Evolutionary conservation across 805 yeast species (phyloP).

Genomic region (Diddensiella santjacobensis): DNA sequence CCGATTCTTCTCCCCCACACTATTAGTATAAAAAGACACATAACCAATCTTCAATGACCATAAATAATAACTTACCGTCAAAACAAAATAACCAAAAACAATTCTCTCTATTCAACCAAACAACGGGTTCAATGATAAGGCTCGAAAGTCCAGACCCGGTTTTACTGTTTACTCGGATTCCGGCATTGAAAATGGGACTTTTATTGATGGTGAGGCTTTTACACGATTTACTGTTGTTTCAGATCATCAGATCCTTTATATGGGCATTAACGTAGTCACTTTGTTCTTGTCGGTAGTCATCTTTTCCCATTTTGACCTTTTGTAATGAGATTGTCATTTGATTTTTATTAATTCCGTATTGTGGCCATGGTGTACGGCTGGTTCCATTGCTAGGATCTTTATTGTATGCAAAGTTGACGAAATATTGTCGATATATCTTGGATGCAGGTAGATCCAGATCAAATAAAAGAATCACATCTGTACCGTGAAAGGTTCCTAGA

Average conservation of each 20-base stretch:
- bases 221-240: too few species aligned
- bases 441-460: conserved; percentile 1
- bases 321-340: background rate
- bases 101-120: too few species aligned
- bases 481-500: conserved; percentile 17
- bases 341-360: conserved; percentile 4
- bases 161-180: too few species aligned
- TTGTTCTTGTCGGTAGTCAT: background rate
- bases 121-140: too few species aligned
- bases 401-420: conserved; percentile 16
- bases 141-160: too few species aligned
- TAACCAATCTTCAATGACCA: too few species aligned
- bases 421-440: conserved; percentile 15
- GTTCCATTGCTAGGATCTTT: conserved; percentile 16
- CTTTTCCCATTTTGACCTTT: background rate
- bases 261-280: background rate
- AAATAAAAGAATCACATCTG: conserved; percentile 7
- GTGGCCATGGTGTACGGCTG: conserved; percentile 10
- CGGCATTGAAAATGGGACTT: too few species aligned
- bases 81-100: too few species aligned
- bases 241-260: background rate
- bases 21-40: too few species aligned
- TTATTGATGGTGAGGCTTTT: too few species aligned
- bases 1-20: too few species aligned
- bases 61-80: too few species aligned